Conservation (phyloP, 2,329 filamentous ascomycete genomes). For the Sordariomycetes sp. region DNA sequence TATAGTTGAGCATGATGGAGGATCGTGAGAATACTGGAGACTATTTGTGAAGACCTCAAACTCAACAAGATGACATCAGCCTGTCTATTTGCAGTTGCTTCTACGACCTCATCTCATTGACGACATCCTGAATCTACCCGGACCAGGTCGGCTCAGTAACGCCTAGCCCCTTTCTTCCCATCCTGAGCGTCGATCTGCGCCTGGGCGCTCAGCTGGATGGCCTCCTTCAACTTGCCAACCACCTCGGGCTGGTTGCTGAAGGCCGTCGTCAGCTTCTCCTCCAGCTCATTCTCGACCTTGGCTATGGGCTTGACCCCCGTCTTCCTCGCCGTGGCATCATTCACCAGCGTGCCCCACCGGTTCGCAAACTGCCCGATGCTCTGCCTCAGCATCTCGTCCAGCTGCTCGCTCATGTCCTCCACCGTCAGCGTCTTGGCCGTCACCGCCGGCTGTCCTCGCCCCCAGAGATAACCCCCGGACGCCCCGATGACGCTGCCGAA, state of each 20-base stretch:
- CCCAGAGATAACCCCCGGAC: constrained; percentile 44
- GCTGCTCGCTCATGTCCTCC: constrained; percentile 54
- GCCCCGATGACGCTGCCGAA: constrained; percentile 49
- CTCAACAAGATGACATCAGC: too few relatives aligned
- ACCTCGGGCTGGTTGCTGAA: constrained; percentile 53
- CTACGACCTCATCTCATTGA: too few relatives aligned
- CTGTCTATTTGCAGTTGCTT: too few relatives aligned
- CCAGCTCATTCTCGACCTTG: constrained; percentile 47
- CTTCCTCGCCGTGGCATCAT: constrained; percentile 37
- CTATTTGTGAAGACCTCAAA: too few relatives aligned
- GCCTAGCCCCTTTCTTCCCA: constrained; percentile 21
- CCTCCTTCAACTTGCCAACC: constrained; percentile 49
- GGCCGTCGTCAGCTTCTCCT: constrained; percentile 44
- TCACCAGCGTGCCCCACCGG: constrained; percentile 44
- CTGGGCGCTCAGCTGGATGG: constrained; percentile 46
- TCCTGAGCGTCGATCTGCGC: constrained; percentile 36
- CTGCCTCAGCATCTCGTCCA: constrained; percentile 53
- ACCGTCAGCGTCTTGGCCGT: constrained; percentile 31
- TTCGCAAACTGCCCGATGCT: constrained; percentile 56
- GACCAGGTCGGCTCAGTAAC: constrained; percentile 17
- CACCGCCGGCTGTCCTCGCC: constrained; percentile 21
- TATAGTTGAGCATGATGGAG: too few relatives aligned
- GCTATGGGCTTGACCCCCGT: constrained; percentile 38
- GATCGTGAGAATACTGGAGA: too few relatives aligned
- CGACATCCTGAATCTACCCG: too few relatives aligned